Conservation (phyloP, 208 protist genomes). For the Leishmania tarentolae region DNA sequence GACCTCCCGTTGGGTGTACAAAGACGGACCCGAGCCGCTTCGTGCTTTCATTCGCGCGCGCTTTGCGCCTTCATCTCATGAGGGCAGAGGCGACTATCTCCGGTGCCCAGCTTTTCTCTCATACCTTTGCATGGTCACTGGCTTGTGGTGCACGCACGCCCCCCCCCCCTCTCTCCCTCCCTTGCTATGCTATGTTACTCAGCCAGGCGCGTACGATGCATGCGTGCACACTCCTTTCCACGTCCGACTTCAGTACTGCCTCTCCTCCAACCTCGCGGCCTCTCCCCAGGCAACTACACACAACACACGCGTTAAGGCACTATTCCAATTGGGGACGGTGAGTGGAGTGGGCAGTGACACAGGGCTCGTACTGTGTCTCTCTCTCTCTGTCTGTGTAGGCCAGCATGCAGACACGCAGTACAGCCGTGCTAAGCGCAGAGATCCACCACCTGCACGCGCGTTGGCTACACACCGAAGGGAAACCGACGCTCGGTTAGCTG, state of each 20-base stretch:
- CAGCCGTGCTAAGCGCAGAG: neutral
- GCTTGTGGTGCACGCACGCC: neutral
- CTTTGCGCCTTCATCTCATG: neutral
- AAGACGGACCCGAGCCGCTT: neutral
- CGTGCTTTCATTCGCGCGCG: neutral
- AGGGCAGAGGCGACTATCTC: neutral
- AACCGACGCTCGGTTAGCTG: neutral
- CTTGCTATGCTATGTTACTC: neutral
- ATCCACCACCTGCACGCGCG: neutral
- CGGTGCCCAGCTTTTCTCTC: neutral
- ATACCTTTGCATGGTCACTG: neutral
- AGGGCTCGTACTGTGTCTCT: neutral
- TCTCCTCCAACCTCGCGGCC: neutral
- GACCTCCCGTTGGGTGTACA: neutral
- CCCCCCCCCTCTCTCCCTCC: neutral
- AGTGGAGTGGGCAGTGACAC: neutral
- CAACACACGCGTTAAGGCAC: neutral
- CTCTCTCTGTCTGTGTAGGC: neutral
- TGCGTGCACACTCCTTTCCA: no score
- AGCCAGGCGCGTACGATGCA: neutral
- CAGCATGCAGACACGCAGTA: neutral
- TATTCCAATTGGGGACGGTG: neutral
- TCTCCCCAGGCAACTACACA: neutral
- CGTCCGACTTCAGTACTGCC: neutral
- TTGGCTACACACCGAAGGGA: neutral